phyloP scores from a whole-genome alignment of 1,284 basidiomycete species.

The Trametes pubescens region DNA sequence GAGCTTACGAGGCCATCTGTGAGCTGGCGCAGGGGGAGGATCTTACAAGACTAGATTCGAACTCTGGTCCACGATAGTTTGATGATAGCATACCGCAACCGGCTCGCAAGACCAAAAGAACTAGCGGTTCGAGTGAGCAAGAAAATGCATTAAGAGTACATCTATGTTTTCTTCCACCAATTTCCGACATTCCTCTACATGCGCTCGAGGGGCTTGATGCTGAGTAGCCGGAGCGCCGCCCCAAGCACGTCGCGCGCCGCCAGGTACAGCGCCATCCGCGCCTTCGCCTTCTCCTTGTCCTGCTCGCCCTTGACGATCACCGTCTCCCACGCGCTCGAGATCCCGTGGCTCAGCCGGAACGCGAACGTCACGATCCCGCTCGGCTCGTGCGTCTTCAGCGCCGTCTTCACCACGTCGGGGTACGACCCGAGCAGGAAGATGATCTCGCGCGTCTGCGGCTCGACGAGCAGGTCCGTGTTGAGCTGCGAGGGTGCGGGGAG shows the following conservation, averaged over 20 bases:
- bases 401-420: conserved; percentile 90
- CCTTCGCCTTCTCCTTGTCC: conserved; percentile 62
- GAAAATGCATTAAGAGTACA: conserved; percentile 21
- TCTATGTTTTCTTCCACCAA: conserved; percentile 14
- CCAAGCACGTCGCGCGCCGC: conserved; percentile 90
- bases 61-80: too few relatives aligned
- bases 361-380: conserved; percentile 87
- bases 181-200: conserved; percentile 67
- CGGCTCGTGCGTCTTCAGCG: conserved; percentile 89
- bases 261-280: conserved; percentile 92
- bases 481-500: conserved; percentile 75
- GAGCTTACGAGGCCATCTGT: too few relatives aligned
- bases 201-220: conserved; percentile 88
- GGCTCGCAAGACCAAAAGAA: too few relatives aligned
- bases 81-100: too few relatives aligned
- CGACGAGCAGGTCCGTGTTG: conserved; percentile 73
- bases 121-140: background rate
- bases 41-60: too few relatives aligned
- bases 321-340: conserved; percentile 90
- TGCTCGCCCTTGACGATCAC: conserved; percentile 45
- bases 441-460: conserved; percentile 86
- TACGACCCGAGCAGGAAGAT: conserved; percentile 88
- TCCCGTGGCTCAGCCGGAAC: conserved; percentile 82
- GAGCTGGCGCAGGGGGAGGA: too few relatives aligned
- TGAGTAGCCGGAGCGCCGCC: conserved; percentile 88